Evolutionary conservation across 108 stramenopile species (phyloP), one percentile per base, ranked within the genome.

Genomic region (Aureococcus anophagefferens): DNA sequence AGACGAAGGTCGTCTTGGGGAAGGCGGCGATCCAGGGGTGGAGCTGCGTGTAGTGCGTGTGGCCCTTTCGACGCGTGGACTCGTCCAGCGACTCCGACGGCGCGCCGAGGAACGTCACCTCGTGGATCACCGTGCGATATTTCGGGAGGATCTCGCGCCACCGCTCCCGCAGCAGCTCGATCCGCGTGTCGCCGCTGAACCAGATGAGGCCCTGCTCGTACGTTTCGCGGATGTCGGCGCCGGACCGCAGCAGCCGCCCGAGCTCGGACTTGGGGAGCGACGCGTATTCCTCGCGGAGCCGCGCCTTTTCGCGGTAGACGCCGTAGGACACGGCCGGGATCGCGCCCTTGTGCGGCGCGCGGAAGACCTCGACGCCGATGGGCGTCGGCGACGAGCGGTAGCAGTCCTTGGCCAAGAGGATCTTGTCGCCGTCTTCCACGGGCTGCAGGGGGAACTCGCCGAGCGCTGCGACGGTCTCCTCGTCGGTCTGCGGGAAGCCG

Each of bases 1-100:
- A 83, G 30, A 85, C 80, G 72, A 85, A 85, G 17, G 80, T 83
- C 21, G 79, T 82, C n/a, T 83, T 34, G 13, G 85, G 85, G 64
- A 83, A 85, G 36, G 82, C 80, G 21, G 71, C 72, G 15, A 85
- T 85, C 77, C 80, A 85, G 35, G 85, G 85, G 77, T 85, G 85
- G 3, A 85, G 62, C 67, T 82, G 81, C 18, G 85, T 77, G 62
- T 85, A 85, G 66, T 85, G 85, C 9, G 85, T 85, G 46, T 85
- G 85, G 4, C 85, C 85, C 70, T 85, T 85, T 17, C 33, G 46
- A 35, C 63, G 30, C 33, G 69, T 74, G 32, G 72, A 73, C 44
- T 70, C 67, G 44, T 85, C 85, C 13, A 85, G 44, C 28, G 72
- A 70, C 35, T 76, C 72, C 31, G 77, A 79, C 0, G 85, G 85